A percentile compares a stretch with the other conserved stretches of the same genome.
Evolutionary conservation across 2,329 filamentous ascomycete genomes (phyloP).

Genomic region (Trichoderma pleuroti): DNA sequence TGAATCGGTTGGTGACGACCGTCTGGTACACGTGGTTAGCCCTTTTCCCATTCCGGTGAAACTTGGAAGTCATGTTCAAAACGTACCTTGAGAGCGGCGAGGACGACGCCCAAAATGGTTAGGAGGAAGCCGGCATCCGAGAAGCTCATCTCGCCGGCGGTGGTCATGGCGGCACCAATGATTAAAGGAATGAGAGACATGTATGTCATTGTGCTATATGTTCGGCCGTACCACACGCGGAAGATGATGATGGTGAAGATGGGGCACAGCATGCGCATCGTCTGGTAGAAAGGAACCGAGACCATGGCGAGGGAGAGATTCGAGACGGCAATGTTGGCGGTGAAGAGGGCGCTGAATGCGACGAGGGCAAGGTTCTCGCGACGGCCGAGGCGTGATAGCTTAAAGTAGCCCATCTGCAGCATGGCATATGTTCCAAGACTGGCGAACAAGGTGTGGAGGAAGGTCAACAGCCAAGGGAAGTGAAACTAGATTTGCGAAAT

Average conservation of each 20-base stretch:
- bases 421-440: constrained; percentile 54
- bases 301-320: constrained; percentile 60
- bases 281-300: constrained; percentile 64
- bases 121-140: constrained; percentile 55
- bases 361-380: constrained; percentile 54
- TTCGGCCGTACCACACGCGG: constrained; percentile 52
- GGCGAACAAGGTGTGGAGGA: constrained; percentile 55
- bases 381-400: constrained; percentile 48
- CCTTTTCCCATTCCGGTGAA: neutral
- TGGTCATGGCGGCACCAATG: constrained; percentile 56
- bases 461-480: constrained; percentile 60
- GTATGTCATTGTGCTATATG: constrained; percentile 55
- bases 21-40: constrained; percentile 37
- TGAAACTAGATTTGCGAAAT: constrained; percentile 42
- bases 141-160: constrained; percentile 61
- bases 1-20: constrained; percentile 60
- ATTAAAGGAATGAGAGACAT: constrained; percentile 59
- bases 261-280: constrained; percentile 59
- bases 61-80: neutral
- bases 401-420: constrained; percentile 50
- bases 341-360: constrained; percentile 59
- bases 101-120: constrained; percentile 51
- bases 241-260: constrained; percentile 62
- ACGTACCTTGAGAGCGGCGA: constrained; percentile 52
- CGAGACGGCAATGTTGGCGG: constrained; percentile 61